phyloP scores from a whole-genome alignment of 1,284 basidiomycete species.

The Stereum hirsutum region DNA sequence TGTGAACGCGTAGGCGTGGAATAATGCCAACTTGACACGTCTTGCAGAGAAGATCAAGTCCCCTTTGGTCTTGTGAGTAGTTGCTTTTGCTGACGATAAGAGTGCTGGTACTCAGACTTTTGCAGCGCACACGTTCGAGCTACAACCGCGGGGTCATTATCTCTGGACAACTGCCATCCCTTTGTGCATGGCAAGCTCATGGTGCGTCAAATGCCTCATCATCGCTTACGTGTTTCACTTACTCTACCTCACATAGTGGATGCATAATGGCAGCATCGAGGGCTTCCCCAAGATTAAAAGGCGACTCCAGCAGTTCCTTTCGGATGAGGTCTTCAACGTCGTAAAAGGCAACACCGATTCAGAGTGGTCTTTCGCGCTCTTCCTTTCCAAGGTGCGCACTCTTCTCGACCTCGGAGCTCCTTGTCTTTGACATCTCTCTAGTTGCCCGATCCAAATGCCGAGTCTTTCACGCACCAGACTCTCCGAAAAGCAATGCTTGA shows the following conservation, averaged over 20 bases:
- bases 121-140: slow-evolving; percentile 83
- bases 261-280: slow-evolving; percentile 91
- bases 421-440: slow-evolving; percentile 19
- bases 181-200: slow-evolving; percentile 84
- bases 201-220: slow-evolving; percentile 34
- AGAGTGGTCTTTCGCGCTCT: slow-evolving; percentile 92
- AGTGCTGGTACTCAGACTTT: neutral
- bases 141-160: slow-evolving; percentile 78
- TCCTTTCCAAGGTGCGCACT: slow-evolving; percentile 68
- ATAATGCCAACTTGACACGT: slow-evolving; percentile 83
- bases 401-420: neutral
- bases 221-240: neutral
- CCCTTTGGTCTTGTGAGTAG: slow-evolving; percentile 79
- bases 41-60: slow-evolving; percentile 94
- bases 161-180: slow-evolving; percentile 91
- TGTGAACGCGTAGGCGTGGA: slow-evolving; percentile 66
- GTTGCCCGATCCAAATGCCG: slow-evolving; percentile 76
- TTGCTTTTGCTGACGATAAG: neutral
- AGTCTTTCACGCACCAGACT: slow-evolving; percentile 50
- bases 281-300: slow-evolving; percentile 80
- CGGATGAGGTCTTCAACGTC: slow-evolving; percentile 78
- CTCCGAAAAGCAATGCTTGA: slow-evolving; percentile 79
- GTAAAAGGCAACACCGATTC: slow-evolving; percentile 94
- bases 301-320: slow-evolving; percentile 60
- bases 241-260: slow-evolving; percentile 50